Conservation (phyloP, 768 basidiomycete genomes). For the Xerocomus potaroensis region DNA sequence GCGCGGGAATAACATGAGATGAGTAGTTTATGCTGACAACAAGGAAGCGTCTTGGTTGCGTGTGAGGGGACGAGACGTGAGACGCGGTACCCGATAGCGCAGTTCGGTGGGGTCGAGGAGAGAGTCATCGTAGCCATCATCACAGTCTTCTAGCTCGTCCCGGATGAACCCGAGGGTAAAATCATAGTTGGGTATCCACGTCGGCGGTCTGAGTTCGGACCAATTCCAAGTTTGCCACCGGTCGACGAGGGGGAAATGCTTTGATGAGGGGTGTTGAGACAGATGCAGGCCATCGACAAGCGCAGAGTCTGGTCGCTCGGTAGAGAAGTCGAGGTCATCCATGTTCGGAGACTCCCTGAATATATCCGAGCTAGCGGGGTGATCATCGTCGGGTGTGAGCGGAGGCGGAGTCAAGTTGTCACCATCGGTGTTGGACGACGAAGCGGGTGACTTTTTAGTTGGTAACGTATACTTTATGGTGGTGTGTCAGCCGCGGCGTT, state of each 20-base stretch:
- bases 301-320: conserved; percentile 18
- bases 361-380: conserved; percentile 13
- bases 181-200: conserved; percentile 19
- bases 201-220: conserved; percentile 30
- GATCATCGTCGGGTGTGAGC: conserved; percentile 35
- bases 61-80: conserved; percentile 6
- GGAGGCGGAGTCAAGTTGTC: conserved; percentile 34
- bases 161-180: neutral
- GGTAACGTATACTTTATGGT: conserved; percentile 19
- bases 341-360: conserved; percentile 21
- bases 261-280: conserved; percentile 22
- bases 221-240: conserved; percentile 34
- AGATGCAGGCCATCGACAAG: conserved; percentile 23
- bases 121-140: conserved; percentile 24
- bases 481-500: conserved; percentile 3
- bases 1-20: conserved; percentile 4
- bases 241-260: conserved; percentile 22
- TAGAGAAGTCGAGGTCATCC: conserved; percentile 15
- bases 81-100: conserved; percentile 10
- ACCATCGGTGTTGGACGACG: conserved; percentile 21
- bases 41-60: conserved; percentile 15
- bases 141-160: conserved; percentile 22
- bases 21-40: conserved; percentile 15
- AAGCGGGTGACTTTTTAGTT: conserved; percentile 22
- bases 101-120: conserved; percentile 13